Conservation (phyloP, 306 rosid genomes). For the Senna tora region DNA sequence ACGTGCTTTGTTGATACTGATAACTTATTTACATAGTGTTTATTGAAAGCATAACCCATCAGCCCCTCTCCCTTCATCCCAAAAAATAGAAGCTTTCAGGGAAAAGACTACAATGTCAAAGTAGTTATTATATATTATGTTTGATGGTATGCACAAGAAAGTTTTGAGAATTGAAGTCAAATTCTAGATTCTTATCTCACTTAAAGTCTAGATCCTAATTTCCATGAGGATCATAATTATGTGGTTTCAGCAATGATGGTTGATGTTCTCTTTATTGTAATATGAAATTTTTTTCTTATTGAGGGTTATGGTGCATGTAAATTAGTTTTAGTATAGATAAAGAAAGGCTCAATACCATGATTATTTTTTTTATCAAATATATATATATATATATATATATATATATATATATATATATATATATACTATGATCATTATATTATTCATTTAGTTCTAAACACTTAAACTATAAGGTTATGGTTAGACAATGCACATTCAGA, state of each 20-base stretch:
- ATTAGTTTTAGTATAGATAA: neutral
- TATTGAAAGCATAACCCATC: neutral
- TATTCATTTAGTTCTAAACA: neutral
- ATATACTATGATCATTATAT: neutral
- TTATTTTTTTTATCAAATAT: no score
- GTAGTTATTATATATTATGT: no score
- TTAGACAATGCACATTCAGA: neutral
- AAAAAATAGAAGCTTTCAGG: no score
- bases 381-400: no score
- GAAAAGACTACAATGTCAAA: no score
- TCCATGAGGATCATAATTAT: neutral
- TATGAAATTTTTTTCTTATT: neutral
- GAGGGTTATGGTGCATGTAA: neutral
- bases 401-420: no score
- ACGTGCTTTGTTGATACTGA: no score
- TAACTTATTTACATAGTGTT: no score
- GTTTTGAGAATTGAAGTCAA: neutral
- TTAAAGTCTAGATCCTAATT: neutral
- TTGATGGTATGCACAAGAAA: neutral
- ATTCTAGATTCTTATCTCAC: neutral
- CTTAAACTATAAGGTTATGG: neutral
- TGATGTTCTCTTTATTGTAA: neutral
- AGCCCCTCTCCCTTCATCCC: no score
- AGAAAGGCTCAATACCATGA: neutral
- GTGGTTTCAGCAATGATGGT: conserved; percentile 2